Percentiles rank a stretch among this genome's conserved stretches.
Evolutionary conservation across 768 basidiomycete genomes (phyloP).

Genomic region (Galerina marginata): DNA sequence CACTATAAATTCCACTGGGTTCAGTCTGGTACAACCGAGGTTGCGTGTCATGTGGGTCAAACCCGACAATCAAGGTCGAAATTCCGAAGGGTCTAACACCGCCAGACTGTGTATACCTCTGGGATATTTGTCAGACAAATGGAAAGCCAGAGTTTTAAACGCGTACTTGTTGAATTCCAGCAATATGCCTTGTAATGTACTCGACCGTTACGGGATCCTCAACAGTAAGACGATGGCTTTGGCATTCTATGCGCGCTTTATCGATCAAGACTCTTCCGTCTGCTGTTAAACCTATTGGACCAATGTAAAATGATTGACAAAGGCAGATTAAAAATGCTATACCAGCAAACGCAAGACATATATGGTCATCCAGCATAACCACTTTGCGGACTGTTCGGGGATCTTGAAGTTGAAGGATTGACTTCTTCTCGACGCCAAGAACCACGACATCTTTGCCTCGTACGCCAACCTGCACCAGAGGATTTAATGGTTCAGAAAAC

Average conservation of each 20-base stretch:
- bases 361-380: slow-evolving; percentile 97
- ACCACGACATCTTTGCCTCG: slow-evolving; percentile 95
- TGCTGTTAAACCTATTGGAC: slow-evolving; percentile 82
- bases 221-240: slow-evolving; percentile 94
- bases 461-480: slow-evolving; percentile 81
- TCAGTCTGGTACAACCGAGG: slow-evolving; percentile 97
- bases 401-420: slow-evolving; percentile 95
- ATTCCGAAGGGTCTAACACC: slow-evolving; percentile 99
- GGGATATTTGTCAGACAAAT: slow-evolving; percentile 6
- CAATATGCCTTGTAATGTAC: slow-evolving; percentile 97
- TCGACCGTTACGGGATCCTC: slow-evolving; percentile 99
- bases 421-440: slow-evolving; percentile 99
- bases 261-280: slow-evolving; percentile 98
- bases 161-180: slow-evolving; percentile 95
- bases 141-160: neutral
- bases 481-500: neutral
- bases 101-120: slow-evolving; percentile 98
- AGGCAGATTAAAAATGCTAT: slow-evolving; percentile 27
- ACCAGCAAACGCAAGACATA: slow-evolving; percentile 98
- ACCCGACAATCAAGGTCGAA: slow-evolving; percentile 95
- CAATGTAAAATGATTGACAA: slow-evolving; percentile 6
- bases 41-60: slow-evolving; percentile 88
- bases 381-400: slow-evolving; percentile 97
- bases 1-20: slow-evolving; percentile 96
- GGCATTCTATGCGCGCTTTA: slow-evolving; percentile 97